Percentiles rank a stretch among this genome's conserved stretches.
Evolutionary conservation across 352 stramenopile species (phyloP).

Genomic region (Pythium phragmiticola): DNA sequence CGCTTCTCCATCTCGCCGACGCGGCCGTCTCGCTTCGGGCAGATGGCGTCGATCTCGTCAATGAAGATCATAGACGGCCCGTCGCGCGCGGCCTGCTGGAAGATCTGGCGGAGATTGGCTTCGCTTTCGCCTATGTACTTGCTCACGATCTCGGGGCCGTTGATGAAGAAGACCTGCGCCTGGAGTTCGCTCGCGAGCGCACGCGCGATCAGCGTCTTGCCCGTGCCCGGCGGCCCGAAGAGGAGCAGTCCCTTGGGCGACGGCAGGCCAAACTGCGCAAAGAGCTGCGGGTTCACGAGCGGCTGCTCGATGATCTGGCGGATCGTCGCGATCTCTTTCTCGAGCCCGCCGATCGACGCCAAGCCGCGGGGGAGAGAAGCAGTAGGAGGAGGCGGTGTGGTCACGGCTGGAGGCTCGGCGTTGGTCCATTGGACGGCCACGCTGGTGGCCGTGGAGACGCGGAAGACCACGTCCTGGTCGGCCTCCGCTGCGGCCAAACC

Average conservation of each 20-base stretch:
- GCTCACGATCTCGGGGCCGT: constrained; percentile 95
- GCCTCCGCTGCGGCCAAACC: no score
- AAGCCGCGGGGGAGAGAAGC: constrained; percentile 51
- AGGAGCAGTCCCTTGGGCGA: constrained; percentile 95
- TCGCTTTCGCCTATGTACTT: constrained; percentile 94
- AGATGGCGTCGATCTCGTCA: constrained; percentile 97
- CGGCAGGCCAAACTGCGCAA: constrained; percentile 92
- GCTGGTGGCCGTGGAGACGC: constrained; percentile 25
- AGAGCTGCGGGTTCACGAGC: constrained; percentile 92
- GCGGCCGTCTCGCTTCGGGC: constrained; percentile 89
- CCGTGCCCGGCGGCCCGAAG: constrained; percentile 94
- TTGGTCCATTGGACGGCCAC: constrained; percentile 12
- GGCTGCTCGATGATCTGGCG: constrained; percentile 96
- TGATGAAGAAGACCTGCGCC: constrained; percentile 95
- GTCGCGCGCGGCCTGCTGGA: constrained; percentile 43
- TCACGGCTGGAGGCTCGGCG: background rate
- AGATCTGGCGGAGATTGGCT: constrained; percentile 73
- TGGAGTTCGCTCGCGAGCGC: constrained; percentile 91
- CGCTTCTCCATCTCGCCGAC: constrained; percentile 81
- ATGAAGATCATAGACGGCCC: constrained; percentile 97
- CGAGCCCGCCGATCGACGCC: constrained; percentile 80
- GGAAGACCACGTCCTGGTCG: constrained; percentile 11
- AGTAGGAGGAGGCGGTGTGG: constrained; percentile 2
- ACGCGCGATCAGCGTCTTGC: constrained; percentile 95
- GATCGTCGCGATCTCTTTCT: constrained; percentile 93